Base-by-base conservation (phyloP, 306 rosid genomes). In the Castanea mollissima region DNA sequence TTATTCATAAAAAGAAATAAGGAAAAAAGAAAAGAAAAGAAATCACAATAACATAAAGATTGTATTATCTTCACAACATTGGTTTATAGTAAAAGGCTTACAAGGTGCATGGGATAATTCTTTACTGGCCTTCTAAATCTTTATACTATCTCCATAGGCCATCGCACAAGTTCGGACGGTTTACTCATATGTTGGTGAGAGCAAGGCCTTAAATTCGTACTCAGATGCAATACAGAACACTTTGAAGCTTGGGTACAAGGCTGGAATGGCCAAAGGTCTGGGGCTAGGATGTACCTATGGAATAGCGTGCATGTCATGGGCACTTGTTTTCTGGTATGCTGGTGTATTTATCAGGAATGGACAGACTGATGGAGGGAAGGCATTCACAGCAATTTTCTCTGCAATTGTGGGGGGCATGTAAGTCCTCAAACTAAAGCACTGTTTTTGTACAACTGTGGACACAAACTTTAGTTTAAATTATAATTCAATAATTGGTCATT, bases 391-490 rank as follows among this genome's bases (percentile, higher is more conserved):
- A 27, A 96, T 96, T 77, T 96, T 96, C 87, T 93, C 99, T 0
- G 99, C 99, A 69, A 96, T 96, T 82, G 99, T 96, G 63, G 98
- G 99, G 78, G 99, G 99, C 85, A 93, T 96, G 99, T 96, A 85
- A 91, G 99, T 29, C 20, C 81, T 56, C 54, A 46, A 76, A 71
- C 69, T 64, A 67, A 44, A 11, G 55, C 7, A 55, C 16, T 44
- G 15, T n/a, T 25, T 57, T 31, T 5, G 25, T 49, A 65, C 78
- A 23, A 63, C 73, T 38, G 67, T 19, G 51, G n/a, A 44, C 21
- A 73, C 62, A 29, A n/a, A 41, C 15, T 12, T 4, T 69, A 31
- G 23, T 49, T 38, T 23, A 83, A 78, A 67, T 80, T 19, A 35
- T 75, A 74, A 65, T 63, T 8, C 63, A 25, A 56, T 70, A 74